These are phyloP conservation scores for Amanita exitialis DNA, from an alignment of 768 basidiomycete genomes.

Conservation along the genomic window DNA sequence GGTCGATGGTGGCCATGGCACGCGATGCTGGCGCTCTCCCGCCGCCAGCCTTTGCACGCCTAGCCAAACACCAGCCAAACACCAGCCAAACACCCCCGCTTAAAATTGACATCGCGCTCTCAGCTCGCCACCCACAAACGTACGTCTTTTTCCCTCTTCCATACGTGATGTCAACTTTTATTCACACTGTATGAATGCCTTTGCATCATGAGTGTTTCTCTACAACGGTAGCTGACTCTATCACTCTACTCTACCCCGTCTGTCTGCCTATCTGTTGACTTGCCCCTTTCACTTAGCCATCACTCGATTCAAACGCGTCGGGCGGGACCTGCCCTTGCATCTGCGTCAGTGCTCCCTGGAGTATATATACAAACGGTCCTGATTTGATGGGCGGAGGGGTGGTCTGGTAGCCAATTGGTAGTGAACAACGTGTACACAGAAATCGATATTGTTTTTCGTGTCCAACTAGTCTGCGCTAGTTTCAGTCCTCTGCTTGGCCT, in stretches of 20 bases:
- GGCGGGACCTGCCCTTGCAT: slow-evolving; percentile 79
- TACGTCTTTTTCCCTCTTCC: slow-evolving; percentile 13
- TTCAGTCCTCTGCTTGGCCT: not conserved
- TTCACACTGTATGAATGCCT: slow-evolving; percentile 74
- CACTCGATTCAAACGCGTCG: slow-evolving; percentile 69
- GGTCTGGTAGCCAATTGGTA: slow-evolving; percentile 71
- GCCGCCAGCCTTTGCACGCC: not conserved
- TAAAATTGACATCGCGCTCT: not conserved
- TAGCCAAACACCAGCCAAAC: slow-evolving; percentile 5
- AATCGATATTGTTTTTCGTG: slow-evolving; percentile 72
- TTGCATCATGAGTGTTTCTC: slow-evolving; percentile 45
- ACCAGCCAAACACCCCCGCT: too few species aligned
- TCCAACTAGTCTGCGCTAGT: slow-evolving; percentile 41
- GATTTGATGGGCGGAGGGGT: slow-evolving; percentile 68
- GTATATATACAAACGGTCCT: slow-evolving; percentile 70
- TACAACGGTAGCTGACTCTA: slow-evolving; percentile 83
- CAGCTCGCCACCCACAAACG: slow-evolving; percentile 4
- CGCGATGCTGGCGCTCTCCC: not conserved
- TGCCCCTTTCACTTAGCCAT: slow-evolving; percentile 18
- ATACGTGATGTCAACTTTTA: slow-evolving; percentile 45
- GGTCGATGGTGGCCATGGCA: slow-evolving; percentile 35
- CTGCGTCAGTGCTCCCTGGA: slow-evolving; percentile 78
- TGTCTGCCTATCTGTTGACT: slow-evolving; percentile 6
- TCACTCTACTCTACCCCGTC: slow-evolving; percentile 6
- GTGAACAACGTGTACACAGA: slow-evolving; percentile 55